phyloP scores from a whole-genome alignment of 2,329 filamentous ascomycete genomes.

The Bipolaris sorokiniana region DNA sequence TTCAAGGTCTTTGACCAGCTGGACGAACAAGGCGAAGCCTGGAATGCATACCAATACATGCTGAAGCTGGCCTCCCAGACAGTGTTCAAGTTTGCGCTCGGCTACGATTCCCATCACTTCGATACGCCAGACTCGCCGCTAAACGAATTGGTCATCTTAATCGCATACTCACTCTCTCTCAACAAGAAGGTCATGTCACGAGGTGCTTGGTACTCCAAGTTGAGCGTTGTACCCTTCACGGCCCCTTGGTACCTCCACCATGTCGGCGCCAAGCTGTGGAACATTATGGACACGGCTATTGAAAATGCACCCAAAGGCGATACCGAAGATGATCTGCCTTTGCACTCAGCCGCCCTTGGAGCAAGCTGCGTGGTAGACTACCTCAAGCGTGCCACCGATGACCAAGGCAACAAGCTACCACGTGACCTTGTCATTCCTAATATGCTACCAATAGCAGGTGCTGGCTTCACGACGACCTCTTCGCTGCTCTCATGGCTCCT shows the following conservation, averaged over 20 bases:
- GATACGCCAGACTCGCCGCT: constrained; percentile 11
- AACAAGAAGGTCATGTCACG: constrained; percentile 21
- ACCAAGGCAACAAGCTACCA: constrained; percentile 30
- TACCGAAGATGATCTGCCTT: constrained; percentile 22
- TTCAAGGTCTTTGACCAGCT: constrained; percentile 27
- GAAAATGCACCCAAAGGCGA: constrained; percentile 18
- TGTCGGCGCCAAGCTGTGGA: constrained; percentile 8
- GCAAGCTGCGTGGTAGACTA: constrained; percentile 37
- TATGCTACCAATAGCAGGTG: constrained; percentile 16
- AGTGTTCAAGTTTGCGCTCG: constrained; percentile 17
- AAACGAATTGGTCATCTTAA: constrained; percentile 16
- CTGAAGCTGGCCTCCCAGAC: constrained; percentile 20
- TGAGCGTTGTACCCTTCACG: constrained; percentile 15
- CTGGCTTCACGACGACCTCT: constrained; percentile 31
- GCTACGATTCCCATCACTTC: constrained; percentile 20
- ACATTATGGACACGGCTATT: constrained; percentile 13
- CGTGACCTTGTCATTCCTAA: constrained; percentile 22
- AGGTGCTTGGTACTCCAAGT: constrained; percentile 19
- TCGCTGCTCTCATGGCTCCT: constrained; percentile 32
- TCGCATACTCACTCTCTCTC: constrained; percentile 16
- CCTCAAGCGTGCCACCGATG: constrained; percentile 28
- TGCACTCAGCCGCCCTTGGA: constrained; percentile 47
- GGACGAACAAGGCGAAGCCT: constrained; percentile 19
- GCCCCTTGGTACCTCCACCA: constrained; percentile 14
- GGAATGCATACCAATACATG: constrained; percentile 27